Evolutionary conservation across 208 protist genomes (phyloP).

Genomic region (Crithidia sp.): DNA sequence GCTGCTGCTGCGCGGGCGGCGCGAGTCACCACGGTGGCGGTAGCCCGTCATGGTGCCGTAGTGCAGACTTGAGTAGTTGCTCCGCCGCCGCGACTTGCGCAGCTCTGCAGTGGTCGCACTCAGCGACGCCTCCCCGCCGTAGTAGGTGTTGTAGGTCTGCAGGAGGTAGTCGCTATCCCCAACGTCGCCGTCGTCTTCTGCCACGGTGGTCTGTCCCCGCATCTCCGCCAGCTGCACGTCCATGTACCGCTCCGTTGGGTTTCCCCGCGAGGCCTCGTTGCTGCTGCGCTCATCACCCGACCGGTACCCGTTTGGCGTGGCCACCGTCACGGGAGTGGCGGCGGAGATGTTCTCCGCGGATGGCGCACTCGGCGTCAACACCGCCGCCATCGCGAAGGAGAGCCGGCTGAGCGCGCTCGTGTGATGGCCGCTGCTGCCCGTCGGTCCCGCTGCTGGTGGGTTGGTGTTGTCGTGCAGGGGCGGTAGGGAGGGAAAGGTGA

Average conservation of each 20-base stretch:
- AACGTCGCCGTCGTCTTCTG: conserved; percentile 1
- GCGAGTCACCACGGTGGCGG: conserved; percentile 11
- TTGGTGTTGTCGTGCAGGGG: neutral
- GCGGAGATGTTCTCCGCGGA: conserved; percentile 13
- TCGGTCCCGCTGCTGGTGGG: too few relatives aligned
- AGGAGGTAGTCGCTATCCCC: conserved; percentile 9
- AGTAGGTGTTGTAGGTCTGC: conserved; percentile 17
- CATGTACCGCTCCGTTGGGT: neutral
- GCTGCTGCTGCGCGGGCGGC: conserved; percentile 6
- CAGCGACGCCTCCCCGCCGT: conserved; percentile 16
- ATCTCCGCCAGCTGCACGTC: neutral
- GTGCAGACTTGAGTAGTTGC: conserved; percentile 36
- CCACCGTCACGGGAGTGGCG: conserved; percentile 2
- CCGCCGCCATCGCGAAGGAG: conserved; percentile 13
- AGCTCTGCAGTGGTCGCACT: conserved; percentile 29
- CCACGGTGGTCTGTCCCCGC: neutral
- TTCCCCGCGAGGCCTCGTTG: conserved; percentile 3
- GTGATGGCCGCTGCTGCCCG: neutral
- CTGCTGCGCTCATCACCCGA: conserved; percentile 15
- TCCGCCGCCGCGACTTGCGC: conserved; percentile 28
- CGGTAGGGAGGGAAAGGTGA: conserved; percentile 10
- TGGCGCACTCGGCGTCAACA: neutral
- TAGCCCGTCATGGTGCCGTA: conserved; percentile 36
- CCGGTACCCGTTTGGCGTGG: neutral
- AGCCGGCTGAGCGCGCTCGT: neutral